Evolutionary conservation across 805 yeast genomes (phyloP).

Genomic region (Candida ovalis): DNA sequence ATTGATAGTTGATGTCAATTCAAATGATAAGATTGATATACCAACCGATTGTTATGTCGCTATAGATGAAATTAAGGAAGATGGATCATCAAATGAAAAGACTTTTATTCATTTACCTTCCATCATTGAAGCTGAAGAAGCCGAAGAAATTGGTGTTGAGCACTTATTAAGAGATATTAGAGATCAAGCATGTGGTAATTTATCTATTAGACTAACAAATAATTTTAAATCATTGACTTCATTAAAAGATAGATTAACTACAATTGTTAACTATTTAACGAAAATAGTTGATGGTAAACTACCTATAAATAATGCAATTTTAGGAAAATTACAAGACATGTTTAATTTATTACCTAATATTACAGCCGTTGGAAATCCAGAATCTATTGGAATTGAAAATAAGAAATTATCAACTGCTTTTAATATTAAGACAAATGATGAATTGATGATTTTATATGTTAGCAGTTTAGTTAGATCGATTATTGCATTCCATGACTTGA

Average conservation of each 20-base stretch:
- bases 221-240: slow-evolving; percentile 88
- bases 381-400: slow-evolving; percentile 5
- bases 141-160: slow-evolving; percentile 98
- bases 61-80: slow-evolving; percentile 92
- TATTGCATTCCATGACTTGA: slow-evolving; percentile 93
- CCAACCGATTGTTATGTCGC: slow-evolving; percentile 96
- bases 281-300: slow-evolving; percentile 67
- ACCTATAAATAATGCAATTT: slow-evolving; percentile 85
- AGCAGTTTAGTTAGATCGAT: slow-evolving; percentile 89
- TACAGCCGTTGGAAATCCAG: slow-evolving; percentile 34
- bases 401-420: slow-evolving; percentile 63
- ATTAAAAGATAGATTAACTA: slow-evolving; percentile 70
- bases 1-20: slow-evolving; percentile 88
- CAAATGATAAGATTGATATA: slow-evolving; percentile 71
- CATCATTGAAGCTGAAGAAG: slow-evolving; percentile 93
- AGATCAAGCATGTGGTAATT: slow-evolving; percentile 93
- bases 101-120: slow-evolving; percentile 94
- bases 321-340: slow-evolving; percentile 91
- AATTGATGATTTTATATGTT: slow-evolving; percentile 89
- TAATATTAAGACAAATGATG: slow-evolving; percentile 92
- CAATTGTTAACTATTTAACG: slow-evolving; percentile 72
- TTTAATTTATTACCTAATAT: slow-evolving; percentile 86
- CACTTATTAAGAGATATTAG: slow-evolving; percentile 90
- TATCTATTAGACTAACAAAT: slow-evolving; percentile 81
- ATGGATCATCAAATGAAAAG: slow-evolving; percentile 88